Evolutionary conservation across 441 rosid species (phyloP), one percentile per base, ranked within the genome.

Genomic region (Geranium incanum): DNA sequence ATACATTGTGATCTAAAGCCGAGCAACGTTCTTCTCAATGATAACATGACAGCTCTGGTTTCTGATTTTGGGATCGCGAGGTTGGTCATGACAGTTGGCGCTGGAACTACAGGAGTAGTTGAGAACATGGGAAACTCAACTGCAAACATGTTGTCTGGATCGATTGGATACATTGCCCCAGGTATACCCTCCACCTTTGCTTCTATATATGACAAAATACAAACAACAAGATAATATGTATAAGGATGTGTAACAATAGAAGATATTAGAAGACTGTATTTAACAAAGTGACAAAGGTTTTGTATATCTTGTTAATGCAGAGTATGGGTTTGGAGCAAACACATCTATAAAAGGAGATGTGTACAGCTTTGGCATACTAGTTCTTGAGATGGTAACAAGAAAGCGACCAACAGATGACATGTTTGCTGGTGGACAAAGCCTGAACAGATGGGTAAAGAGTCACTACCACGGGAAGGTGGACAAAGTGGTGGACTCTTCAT

Each of bases 111-210:
- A 45, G 82, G 74, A 7, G 45, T 15, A n/a, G 70, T 65, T 6
- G 88, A 87, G 74, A 81, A 82, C 65, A 70, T 80, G 73, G 91
- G 85, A 50, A 84, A 43, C 71, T 81, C 89, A 12, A 85, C 91
- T 2, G 83, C 82, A 66, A 87, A 82, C 72, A 71, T 81, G 81
- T 60, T 85, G 37, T 36, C 74, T 0, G 91, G 89, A 67, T 81
- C 83, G 15, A 70, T 77, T n/a, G 83, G 86, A 50, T 83, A 83
- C 59, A 81, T 81, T 9, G 83, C 86, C 38, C 86, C 83, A 77
- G 84, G 84, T 83, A 81, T 12, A 5, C 6, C 68, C 63, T 33
- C 63, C 75, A 64, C 62, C 60, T 33, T 59, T 70, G 18, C 4
- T 28, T 28, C 70, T 23, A 12, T 1, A 72, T 39, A 28, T 16